Evolutionary conservation across 768 basidiomycete genomes (phyloP).

Genomic region (Podaxis sp.): DNA sequence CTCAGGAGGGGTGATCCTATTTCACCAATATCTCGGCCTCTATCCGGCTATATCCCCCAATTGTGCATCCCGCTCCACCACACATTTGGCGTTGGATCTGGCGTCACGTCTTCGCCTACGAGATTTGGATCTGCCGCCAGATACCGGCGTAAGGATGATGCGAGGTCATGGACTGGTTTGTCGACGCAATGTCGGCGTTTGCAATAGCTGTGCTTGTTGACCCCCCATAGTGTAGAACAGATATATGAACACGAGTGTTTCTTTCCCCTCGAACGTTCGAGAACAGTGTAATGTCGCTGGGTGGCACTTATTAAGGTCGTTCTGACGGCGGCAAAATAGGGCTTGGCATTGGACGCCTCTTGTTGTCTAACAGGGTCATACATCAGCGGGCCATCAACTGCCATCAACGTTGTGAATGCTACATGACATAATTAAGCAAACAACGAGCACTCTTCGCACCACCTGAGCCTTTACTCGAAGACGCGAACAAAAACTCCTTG

Average conservation of each 20-base stretch:
- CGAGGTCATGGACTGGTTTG: neutral
- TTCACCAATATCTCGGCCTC: conserved; percentile 1
- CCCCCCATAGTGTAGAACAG: neutral
- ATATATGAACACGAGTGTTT: neutral
- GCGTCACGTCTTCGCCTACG: neutral
- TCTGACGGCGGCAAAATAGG: no score
- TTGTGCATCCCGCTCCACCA: neutral
- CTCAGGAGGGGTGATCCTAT: neutral
- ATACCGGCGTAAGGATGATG: conserved; percentile 3
- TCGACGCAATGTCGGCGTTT: neutral
- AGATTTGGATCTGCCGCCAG: neutral
- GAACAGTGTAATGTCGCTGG: no score
- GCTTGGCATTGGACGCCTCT: no score
- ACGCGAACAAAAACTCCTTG: conserved; percentile 3
- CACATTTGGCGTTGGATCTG: neutral
- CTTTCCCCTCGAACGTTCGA: neutral
- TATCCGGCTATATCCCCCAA: conserved; percentile 3
- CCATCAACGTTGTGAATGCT: neutral
- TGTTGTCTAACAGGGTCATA: no score
- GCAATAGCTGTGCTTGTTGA: neutral
- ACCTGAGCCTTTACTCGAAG: conserved; percentile 3
- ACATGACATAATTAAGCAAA: conserved; percentile 10
- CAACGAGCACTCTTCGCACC: neutral
- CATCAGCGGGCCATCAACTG: neutral
- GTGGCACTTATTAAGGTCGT: no score